Conservation (phyloP, 176 grass and related monocot species). For the Eleusine coracana region DNA sequence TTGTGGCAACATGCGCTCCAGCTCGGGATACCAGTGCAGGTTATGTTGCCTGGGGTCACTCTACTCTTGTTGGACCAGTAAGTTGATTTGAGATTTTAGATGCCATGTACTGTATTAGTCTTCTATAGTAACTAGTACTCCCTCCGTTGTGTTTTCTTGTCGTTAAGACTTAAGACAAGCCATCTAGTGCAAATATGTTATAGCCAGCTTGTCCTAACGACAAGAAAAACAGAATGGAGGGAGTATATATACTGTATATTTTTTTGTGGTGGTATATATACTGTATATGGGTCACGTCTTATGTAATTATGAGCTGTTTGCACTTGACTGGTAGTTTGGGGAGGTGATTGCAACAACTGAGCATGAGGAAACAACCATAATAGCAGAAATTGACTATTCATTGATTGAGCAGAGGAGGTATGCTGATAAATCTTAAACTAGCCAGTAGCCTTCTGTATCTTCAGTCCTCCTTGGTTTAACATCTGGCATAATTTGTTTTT, state of each 20-base stretch:
- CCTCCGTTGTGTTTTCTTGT: too few relatives aligned
- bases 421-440: neutral
- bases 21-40: constrained; percentile 68
- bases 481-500: neutral
- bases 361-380: constrained; percentile 66
- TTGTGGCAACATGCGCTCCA: constrained; percentile 84
- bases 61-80: constrained; percentile 91
- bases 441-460: neutral
- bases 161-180: too few relatives aligned
- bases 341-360: constrained; percentile 89
- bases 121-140: neutral
- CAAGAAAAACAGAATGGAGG: too few relatives aligned
- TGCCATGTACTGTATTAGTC: neutral
- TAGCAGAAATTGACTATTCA: constrained; percentile 90
- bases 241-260: too few relatives aligned
- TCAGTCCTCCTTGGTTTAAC: neutral
- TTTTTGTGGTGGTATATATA: too few relatives aligned
- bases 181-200: too few relatives aligned
- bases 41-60: constrained; percentile 94
- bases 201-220: too few relatives aligned
- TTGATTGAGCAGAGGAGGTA: constrained; percentile 85
- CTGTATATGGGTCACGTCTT: neutral
- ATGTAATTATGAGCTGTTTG: neutral
- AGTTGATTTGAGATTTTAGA: constrained; percentile 42
- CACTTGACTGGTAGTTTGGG: constrained; percentile 69